Conservation (phyloP, 495 filamentous ascomycete species). For the Penicillium subrubescens region DNA sequence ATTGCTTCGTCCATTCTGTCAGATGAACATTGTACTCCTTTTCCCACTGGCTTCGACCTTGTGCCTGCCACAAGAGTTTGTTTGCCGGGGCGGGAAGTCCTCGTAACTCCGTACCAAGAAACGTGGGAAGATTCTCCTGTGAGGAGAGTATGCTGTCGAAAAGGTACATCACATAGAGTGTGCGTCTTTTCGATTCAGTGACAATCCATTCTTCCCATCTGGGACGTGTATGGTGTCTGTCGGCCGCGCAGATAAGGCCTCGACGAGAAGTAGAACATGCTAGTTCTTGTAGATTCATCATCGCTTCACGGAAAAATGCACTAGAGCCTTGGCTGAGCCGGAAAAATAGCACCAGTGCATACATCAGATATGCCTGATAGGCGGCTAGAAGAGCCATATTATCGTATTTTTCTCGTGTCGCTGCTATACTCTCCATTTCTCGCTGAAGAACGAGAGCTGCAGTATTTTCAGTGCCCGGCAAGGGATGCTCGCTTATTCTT, state of each 20-base stretch:
- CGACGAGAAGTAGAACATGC: constrained; percentile 36
- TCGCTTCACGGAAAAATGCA: constrained; percentile 37
- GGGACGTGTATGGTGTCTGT: constrained; percentile 38
- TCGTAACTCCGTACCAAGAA: constrained; percentile 44
- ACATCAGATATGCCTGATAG: constrained; percentile 53
- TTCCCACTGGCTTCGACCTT: constrained; percentile 41
- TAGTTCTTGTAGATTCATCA: constrained; percentile 50
- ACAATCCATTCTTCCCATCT: constrained; percentile 54
- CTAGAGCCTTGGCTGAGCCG: constrained; percentile 23
- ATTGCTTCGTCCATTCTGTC: constrained; percentile 38
- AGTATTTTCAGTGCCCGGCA: constrained; percentile 41
- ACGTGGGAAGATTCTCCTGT: constrained; percentile 46
- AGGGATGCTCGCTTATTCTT: constrained; percentile 40
- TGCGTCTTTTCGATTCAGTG: constrained; percentile 46
- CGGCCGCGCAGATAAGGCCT: constrained; percentile 46
- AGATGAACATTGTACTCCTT: constrained; percentile 43
- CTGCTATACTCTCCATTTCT: constrained; percentile 43
- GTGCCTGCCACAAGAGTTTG: constrained; percentile 40
- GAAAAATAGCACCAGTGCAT: constrained; percentile 48
- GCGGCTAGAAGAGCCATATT: constrained; percentile 41
- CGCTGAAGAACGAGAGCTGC: constrained; percentile 35
- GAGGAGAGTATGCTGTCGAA: constrained; percentile 47
- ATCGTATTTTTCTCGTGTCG: constrained; percentile 34
- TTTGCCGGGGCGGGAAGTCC: constrained; percentile 40
- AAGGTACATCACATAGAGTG: constrained; percentile 52